Evolutionary conservation across 305 asterid species (phyloP).

Genomic region (Fraxinus nigra): DNA sequence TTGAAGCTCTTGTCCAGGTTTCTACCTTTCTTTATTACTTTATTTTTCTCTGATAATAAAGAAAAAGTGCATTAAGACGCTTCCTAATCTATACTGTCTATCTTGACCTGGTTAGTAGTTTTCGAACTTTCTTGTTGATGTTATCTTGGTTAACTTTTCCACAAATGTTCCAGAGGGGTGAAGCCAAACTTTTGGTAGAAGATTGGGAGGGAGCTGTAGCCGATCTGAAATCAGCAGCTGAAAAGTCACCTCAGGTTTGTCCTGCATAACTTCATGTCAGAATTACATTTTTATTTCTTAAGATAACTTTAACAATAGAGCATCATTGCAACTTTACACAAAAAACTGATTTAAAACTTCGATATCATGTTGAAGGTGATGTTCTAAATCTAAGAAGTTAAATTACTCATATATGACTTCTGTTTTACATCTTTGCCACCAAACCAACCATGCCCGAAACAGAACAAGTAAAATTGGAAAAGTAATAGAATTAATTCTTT

Average conservation of each 20-base stretch:
- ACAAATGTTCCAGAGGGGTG: conserved; percentile 65
- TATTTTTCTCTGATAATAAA: not conserved
- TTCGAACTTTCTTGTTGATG: conserved; percentile 15
- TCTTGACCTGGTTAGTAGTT: not conserved
- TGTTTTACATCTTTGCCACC: not conserved
- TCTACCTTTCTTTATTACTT: conserved; percentile 20
- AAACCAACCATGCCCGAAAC: not conserved
- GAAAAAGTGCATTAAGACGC: conserved; percentile 14
- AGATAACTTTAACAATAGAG: not conserved
- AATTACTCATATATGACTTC: not conserved
- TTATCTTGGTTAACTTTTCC: conserved; percentile 15
- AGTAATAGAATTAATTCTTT: not conserved
- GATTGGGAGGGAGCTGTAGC: conserved; percentile 98
- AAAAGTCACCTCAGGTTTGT: conserved; percentile 87
- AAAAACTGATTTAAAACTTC: conserved; percentile 8
- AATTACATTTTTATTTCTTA: not conserved
- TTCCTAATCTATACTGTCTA: not conserved
- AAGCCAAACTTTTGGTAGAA: conserved; percentile 84
- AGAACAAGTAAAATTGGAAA: not conserved
- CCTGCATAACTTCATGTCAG: not conserved
- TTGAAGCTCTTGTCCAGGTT: conserved; percentile 93
- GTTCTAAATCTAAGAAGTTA: not conserved
- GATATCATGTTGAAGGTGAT: not conserved
- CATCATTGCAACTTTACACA: not conserved
- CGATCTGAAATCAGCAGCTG: conserved; percentile 81